phyloP scores from a whole-genome alignment of 345 rosid species.

The Pugionium dolabratum region DNA sequence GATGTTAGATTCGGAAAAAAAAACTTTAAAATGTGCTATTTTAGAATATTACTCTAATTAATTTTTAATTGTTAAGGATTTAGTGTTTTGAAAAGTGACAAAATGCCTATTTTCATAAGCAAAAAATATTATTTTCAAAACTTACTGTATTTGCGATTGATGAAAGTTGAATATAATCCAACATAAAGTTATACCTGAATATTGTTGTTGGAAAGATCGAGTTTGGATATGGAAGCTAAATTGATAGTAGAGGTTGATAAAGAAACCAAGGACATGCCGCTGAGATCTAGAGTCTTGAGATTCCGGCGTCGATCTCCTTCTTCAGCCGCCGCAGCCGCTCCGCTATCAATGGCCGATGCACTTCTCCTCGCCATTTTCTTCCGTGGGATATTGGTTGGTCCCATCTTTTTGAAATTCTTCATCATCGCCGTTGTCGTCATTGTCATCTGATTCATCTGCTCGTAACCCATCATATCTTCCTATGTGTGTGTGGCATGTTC shows the following conservation, averaged over 20 bases:
- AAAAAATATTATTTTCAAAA: no score
- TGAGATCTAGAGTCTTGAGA: conserved; percentile 57
- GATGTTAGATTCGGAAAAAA: no score
- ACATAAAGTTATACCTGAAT: conserved; percentile 54
- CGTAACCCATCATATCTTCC: conserved; percentile 42
- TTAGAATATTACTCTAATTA: no score
- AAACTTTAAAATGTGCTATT: no score
- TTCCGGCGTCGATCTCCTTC: no score
- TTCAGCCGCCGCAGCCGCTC: background rate
- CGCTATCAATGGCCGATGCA: conserved; percentile 30
- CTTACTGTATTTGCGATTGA: no score
- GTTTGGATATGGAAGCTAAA: conserved; percentile 58
- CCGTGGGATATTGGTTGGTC: conserved; percentile 17
- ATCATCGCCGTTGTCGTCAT: conserved; percentile 36
- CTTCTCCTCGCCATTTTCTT: conserved; percentile 32
- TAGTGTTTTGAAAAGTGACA: no score
- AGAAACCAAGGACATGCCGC: conserved; percentile 64
- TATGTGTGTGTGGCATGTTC: conserved; percentile 31
- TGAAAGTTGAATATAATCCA: no score
- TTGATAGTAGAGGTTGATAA: conserved; percentile 61
- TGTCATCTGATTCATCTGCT: conserved; percentile 45
- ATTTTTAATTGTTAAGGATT: no score
- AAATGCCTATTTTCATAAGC: no score
- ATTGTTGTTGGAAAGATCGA: conserved; percentile 84
- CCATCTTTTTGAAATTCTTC: conserved; percentile 26